Evolutionary conservation across 2,329 filamentous ascomycete species (phyloP).

Genomic region (Fusarium sp.): DNA sequence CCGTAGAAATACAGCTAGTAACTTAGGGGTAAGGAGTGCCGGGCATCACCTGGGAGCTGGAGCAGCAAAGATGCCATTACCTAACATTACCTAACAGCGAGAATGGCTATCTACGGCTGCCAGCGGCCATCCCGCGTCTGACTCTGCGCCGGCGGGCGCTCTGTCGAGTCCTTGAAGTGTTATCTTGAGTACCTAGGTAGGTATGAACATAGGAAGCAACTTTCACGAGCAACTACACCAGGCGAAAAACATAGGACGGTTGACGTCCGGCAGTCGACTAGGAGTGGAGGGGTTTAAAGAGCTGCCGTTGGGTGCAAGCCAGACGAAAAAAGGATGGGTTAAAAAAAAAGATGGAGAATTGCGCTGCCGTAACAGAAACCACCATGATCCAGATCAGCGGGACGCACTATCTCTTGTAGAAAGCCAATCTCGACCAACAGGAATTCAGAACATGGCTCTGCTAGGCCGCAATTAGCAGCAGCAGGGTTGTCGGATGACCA

Average conservation of each 20-base stretch:
- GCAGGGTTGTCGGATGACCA: constrained; percentile 36
- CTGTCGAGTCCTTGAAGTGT: background rate
- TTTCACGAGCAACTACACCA: constrained; percentile 25
- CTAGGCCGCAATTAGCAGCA: constrained; percentile 26
- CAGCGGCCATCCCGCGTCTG: constrained; percentile 42
- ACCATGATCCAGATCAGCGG: constrained; percentile 32
- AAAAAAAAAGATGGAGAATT: constrained; percentile 26
- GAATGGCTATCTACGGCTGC: constrained; percentile 41
- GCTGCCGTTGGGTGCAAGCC: constrained; percentile 35
- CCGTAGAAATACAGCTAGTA: constrained; percentile 40
- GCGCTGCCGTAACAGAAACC: constrained; percentile 34
- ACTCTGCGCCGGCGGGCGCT: constrained; percentile 30
- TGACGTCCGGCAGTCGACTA: constrained; percentile 35
- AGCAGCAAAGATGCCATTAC: constrained; percentile 33
- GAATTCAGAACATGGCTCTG: constrained; percentile 9
- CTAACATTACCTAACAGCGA: constrained; percentile 46
- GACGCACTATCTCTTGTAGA: constrained; percentile 25
- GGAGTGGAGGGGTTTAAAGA: constrained; percentile 23
- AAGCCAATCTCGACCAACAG: constrained; percentile 31
- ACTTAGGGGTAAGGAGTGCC: constrained; percentile 44
- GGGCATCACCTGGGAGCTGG: constrained; percentile 26
- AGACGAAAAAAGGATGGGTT: constrained; percentile 14
- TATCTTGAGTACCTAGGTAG: no score
- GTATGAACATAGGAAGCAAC: background rate
- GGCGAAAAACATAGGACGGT: constrained; percentile 46